Evolutionary conservation across 768 basidiomycete species (phyloP), one percentile per base, ranked within the genome.

Genomic region (Amylocystis lapponica): DNA sequence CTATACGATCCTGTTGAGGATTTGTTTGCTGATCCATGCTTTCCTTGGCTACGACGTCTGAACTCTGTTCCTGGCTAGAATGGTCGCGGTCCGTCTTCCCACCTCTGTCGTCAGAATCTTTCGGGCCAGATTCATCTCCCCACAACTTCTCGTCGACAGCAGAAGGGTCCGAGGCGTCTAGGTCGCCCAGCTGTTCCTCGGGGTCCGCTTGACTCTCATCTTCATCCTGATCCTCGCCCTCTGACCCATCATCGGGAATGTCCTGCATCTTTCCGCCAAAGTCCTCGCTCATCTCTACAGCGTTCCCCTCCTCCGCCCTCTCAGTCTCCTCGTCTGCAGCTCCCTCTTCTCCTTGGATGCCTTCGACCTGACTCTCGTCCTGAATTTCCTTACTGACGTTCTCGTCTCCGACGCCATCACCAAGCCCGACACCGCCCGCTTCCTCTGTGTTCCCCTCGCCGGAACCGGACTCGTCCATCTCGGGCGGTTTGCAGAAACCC

Each of bases 311-410:
- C 42, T 81, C 79, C 20, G 72, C 64, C 13, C 67, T 56, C 13
- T 73, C 65, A 7, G 71, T 64, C 9, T 67, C 61, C 19, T 76
- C 72, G 14, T 75, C 64, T 13, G 62, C 63, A 10, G 74, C 70
- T 2, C 60, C 63, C 20, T 75, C 71, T 16, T 88, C 83, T 12
- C 78, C 86, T 58, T 82, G 77, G 19, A 98, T 69, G 0, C 96
- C 96, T 55, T 99, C 96, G 6, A 98, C 87, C 55, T 99, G 95
- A 55, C 87, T 86, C 65, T 98, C 93, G 44, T 97, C 93, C 57
- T 94, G 83, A 41, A 98, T 93, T 58, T 97, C 88, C 55, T 92
- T 85, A 70, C 88, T 92, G 44, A 93, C 85, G 55, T 97, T 86
- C 60, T 95, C 78, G 23, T 71, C 68, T 0, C 96, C 96, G 2